Conservation (phyloP, 352 stramenopile species). For the Pythium pyrilobum region DNA sequence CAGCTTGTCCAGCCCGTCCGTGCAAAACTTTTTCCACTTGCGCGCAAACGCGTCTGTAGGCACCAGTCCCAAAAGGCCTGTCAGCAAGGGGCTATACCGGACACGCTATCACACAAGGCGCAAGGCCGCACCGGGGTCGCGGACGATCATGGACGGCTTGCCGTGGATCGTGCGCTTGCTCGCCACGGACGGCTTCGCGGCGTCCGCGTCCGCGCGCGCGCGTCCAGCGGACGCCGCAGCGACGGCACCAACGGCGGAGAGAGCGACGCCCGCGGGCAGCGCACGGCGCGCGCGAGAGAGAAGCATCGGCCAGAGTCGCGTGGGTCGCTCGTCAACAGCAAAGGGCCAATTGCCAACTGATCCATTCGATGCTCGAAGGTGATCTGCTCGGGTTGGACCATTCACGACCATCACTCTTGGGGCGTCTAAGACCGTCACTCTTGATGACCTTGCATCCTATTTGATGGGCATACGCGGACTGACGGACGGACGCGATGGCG, state of each 20-base stretch:
- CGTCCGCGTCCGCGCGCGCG: not conserved
- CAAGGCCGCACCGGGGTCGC: conserved; percentile 29
- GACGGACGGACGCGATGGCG: not conserved
- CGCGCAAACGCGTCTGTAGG: conserved; percentile 49
- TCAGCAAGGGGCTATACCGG: not conserved
- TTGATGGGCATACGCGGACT: too few relatives aligned
- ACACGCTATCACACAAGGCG: not conserved
- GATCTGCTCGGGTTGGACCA: not conserved
- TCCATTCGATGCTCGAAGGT: not conserved
- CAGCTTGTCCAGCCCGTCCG: conserved; percentile 52
- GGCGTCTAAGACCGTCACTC: not conserved
- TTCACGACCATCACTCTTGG: conserved; percentile 6
- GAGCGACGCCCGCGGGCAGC: conserved; percentile 4
- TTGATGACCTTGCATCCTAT: too few relatives aligned
- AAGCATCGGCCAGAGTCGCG: conserved; percentile 1
- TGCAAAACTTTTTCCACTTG: conserved; percentile 68
- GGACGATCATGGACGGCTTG: conserved; percentile 27
- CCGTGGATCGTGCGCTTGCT: conserved; percentile 1
- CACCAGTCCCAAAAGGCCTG: not conserved
- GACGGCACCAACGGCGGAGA: not conserved
- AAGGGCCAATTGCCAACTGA: not conserved
- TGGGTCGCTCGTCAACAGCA: too few relatives aligned
- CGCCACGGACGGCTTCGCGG: not conserved
- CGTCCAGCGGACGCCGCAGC: not conserved
- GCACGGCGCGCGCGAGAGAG: conserved; percentile 7